Conservation (phyloP, 768 basidiomycete genomes). For the Pulveroboletus sp. region DNA sequence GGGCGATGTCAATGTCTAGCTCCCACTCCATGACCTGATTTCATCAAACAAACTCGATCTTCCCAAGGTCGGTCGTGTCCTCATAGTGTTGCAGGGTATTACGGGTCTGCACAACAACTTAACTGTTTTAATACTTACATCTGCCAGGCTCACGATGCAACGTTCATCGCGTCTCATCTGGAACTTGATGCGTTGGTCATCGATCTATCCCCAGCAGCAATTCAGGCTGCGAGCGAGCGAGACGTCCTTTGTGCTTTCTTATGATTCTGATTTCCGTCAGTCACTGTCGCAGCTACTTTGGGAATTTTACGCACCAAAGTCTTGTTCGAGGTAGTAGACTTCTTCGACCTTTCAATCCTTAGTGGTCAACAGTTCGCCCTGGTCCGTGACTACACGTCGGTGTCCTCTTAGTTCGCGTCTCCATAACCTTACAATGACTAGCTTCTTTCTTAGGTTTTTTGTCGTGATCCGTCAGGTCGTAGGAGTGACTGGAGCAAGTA, state of each 20-base stretch:
- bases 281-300: not conserved
- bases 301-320: not conserved
- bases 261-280: not conserved
- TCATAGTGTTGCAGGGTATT: conserved; percentile 55
- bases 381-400: conserved; percentile 18
- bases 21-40: conserved; percentile 51
- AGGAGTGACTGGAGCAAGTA: conserved; percentile 57
- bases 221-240: conserved; percentile 21
- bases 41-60: conserved; percentile 43
- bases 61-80: conserved; percentile 41
- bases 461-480: conserved; percentile 61
- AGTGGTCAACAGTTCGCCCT: conserved; percentile 12
- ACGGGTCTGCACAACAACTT: not conserved
- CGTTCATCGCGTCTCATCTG: conserved; percentile 14
- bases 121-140: not conserved
- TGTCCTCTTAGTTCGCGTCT: not conserved
- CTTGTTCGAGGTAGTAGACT: conserved; percentile 19
- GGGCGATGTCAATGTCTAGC: conserved; percentile 47
- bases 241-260: too few relatives aligned
- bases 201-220: conserved; percentile 16
- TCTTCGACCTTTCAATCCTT: conserved; percentile 17
- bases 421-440: not conserved
- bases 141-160: conserved; percentile 20
- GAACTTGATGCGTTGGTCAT: conserved; percentile 18
- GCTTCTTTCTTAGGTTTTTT: conserved; percentile 41